These are phyloP conservation scores for Lachnellula suecica DNA, from an alignment of 2,329 filamentous ascomycete genomes.

Conservation along the genomic window DNA sequence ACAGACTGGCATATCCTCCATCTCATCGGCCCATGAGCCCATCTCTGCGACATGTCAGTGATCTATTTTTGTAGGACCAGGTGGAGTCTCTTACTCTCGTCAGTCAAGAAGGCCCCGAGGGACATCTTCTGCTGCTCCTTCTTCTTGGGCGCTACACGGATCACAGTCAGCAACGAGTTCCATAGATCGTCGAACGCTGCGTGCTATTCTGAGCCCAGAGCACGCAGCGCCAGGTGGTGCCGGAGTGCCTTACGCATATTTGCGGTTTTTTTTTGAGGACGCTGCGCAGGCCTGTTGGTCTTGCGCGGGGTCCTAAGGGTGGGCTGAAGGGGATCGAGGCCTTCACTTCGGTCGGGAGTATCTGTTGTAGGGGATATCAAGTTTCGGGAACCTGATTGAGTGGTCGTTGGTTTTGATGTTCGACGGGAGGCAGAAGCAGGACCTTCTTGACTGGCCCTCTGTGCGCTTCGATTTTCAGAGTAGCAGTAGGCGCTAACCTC, in stretches of 20 bases:
- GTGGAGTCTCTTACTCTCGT: slow-evolving; percentile 69
- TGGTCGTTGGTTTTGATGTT: slow-evolving; percentile 8
- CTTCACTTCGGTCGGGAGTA: slow-evolving; percentile 16
- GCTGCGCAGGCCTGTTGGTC: slow-evolving; percentile 40
- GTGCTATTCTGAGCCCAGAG: not conserved
- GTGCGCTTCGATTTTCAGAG: no score
- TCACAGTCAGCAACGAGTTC: slow-evolving; percentile 41
- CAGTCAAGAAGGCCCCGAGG: slow-evolving; percentile 91
- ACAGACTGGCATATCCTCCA: slow-evolving; percentile 67
- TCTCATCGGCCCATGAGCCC: slow-evolving; percentile 98
- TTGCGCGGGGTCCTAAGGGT: slow-evolving; percentile 29
- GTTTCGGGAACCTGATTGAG: slow-evolving; percentile 22
- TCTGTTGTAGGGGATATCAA: slow-evolving; percentile 15
- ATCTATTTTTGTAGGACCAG: slow-evolving; percentile 38
- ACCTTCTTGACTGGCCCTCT: no score
- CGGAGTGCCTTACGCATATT: slow-evolving; percentile 55
- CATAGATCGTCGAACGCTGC: not conserved
- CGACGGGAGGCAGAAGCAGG: slow-evolving; percentile 13
- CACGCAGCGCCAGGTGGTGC: slow-evolving; percentile 11
- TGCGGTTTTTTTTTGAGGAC: slow-evolving; percentile 46
- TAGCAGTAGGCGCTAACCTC: no score
- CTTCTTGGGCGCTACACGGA: slow-evolving; percentile 75
- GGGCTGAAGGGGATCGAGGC: slow-evolving; percentile 22
- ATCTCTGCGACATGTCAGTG: slow-evolving; percentile 50
- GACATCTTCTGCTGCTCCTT: slow-evolving; percentile 91